Conservation (phyloP, 768 basidiomycete species). For the Naematelia aurantialba region DNA sequence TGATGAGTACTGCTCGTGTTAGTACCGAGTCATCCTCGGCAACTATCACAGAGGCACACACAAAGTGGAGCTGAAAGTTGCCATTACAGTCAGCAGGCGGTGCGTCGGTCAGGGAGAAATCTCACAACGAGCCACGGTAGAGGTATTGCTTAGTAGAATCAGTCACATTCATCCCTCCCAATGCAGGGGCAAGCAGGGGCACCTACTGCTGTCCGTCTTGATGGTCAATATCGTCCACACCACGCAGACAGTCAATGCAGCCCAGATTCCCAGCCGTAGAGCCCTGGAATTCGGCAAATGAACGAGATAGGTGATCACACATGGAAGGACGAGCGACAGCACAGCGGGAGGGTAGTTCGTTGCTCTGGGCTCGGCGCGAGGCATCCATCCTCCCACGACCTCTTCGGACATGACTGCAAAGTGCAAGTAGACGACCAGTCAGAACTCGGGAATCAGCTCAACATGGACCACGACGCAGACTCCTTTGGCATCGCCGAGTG, state of each 20-base stretch:
- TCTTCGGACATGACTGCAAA: neutral
- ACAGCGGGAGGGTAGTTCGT: neutral
- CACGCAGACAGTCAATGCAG: neutral
- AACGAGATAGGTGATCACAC: neutral
- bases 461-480: too few relatives aligned
- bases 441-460: too few relatives aligned
- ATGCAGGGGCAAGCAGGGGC: too few relatives aligned
- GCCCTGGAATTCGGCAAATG: neutral
- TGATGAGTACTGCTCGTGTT: neutral
- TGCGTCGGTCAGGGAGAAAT: neutral
- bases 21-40: constrained; percentile 1
- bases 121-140: neutral
- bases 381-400: neutral
- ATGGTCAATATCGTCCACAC: neutral
- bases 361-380: neutral
- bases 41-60: too few relatives aligned
- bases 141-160: neutral
- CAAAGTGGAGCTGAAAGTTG: too few relatives aligned
- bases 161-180: neutral
- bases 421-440: too few relatives aligned
- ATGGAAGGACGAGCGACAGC: neutral
- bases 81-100: too few relatives aligned
- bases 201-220: neutral
- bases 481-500: neutral
- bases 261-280: neutral